Evolutionary conservation across 306 rosid genomes (phyloP).

Genomic region (Rosa lucieae): DNA sequence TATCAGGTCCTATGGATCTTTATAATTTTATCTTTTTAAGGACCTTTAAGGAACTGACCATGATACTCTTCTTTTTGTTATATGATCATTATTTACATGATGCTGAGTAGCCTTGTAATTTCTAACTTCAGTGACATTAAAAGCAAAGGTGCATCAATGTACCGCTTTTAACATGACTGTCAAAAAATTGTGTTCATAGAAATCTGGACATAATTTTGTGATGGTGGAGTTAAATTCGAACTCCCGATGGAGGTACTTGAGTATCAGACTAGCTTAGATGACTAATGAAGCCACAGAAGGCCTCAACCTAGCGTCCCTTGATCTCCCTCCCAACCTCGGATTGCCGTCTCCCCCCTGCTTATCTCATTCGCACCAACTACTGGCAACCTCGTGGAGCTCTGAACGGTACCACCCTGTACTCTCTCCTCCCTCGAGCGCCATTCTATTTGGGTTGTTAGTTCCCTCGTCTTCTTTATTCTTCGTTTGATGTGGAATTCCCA

Average conservation of each 20-base stretch:
- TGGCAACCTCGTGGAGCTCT: background rate
- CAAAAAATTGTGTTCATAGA: background rate
- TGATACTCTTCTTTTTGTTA: background rate
- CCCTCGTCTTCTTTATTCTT: too few relatives aligned
- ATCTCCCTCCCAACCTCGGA: background rate
- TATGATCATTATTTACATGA: background rate
- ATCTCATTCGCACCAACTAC: background rate
- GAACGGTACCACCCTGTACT: too few relatives aligned
- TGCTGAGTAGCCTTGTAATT: background rate
- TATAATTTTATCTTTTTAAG: slow-evolving; percentile 4
- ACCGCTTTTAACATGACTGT: background rate
- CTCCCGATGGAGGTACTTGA: too few relatives aligned
- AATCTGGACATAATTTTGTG: background rate
- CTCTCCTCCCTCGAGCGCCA: background rate
- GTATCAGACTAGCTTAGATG: background rate
- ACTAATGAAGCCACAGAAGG: background rate
- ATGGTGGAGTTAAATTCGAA: background rate
- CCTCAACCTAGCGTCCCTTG: background rate
- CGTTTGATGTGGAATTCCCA: too few relatives aligned
- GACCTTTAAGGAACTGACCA: background rate
- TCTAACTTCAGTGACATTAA: background rate
- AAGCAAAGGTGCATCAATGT: background rate
- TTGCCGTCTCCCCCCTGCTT: background rate
- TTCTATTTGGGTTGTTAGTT: background rate
- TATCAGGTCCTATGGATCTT: background rate